phyloP scores from a whole-genome alignment of 345 rosid species.

The Rhizophora mangle region DNA sequence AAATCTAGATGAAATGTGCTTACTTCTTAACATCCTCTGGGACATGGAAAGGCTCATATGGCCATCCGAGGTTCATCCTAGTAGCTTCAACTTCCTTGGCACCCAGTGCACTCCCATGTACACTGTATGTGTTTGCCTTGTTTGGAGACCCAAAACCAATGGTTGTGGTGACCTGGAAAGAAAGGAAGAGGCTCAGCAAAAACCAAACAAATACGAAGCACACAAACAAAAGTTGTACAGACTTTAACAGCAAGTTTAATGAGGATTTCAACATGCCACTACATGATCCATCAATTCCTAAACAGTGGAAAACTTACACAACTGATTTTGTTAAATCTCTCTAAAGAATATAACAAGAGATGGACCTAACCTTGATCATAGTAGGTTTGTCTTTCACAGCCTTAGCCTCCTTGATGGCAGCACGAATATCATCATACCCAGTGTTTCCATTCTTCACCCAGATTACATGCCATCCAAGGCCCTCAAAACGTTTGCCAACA shows the following conservation, averaged over 20 bases:
- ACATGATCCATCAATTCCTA: not conserved
- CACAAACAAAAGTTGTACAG: not conserved
- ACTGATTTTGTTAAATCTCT: not conserved
- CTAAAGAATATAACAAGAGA: not conserved
- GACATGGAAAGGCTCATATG: slow-evolving; percentile 87
- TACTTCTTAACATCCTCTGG: slow-evolving; percentile 92
- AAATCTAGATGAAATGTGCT: slow-evolving; percentile 12
- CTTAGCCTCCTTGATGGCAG: slow-evolving; percentile 98
- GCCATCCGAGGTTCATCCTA: slow-evolving; percentile 95
- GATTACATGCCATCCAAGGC: slow-evolving; percentile 98
- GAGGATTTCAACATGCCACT: not conserved
- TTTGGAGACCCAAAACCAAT: slow-evolving; percentile 98
- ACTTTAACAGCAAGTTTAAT: not conserved
- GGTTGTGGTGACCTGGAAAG: slow-evolving; percentile 74
- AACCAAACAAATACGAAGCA: not conserved
- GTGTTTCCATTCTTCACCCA: slow-evolving; percentile 99
- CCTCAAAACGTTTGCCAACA: slow-evolving; percentile 89
- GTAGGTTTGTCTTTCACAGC: slow-evolving; percentile 92
- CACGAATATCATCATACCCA: slow-evolving; percentile 94
- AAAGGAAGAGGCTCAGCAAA: slow-evolving; percentile 1
- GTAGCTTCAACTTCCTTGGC: slow-evolving; percentile 99
- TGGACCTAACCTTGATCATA: slow-evolving; percentile 58
- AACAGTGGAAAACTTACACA: not conserved
- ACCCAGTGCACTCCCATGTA: slow-evolving; percentile 95
- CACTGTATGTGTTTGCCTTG: slow-evolving; percentile 93